Percentiles rank a stretch among this genome's conserved stretches.
These are phyloP conservation scores for Spathaspora hagerdaliae DNA, from an alignment of 805 yeast species.

Conservation along the genomic window DNA sequence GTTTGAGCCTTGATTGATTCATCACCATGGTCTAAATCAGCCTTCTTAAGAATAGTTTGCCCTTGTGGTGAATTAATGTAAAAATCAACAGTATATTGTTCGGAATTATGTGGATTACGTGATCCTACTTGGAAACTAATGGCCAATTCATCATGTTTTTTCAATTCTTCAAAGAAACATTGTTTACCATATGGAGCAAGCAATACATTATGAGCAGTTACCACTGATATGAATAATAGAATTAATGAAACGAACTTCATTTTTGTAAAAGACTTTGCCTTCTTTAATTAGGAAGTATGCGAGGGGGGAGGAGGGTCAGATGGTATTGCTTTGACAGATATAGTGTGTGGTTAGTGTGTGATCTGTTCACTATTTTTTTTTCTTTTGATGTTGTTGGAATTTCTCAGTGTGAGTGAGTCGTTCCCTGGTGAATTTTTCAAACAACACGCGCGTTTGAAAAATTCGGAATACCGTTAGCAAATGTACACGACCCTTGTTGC, in stretches of 20 bases:
- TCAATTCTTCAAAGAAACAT: constrained; percentile 83
- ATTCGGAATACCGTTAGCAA: too few relatives aligned
- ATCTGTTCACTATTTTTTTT: neutral
- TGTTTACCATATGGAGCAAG: constrained; percentile 80
- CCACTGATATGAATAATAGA: constrained; percentile 11
- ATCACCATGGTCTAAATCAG: constrained; percentile 76
- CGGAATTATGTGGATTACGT: constrained; percentile 67
- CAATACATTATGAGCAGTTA: constrained; percentile 71
- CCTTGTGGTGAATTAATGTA: constrained; percentile 39
- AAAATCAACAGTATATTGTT: constrained; percentile 67
- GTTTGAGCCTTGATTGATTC: constrained; percentile 59
- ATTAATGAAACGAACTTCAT: neutral
- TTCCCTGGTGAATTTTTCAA: neutral
- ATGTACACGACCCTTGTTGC: too few relatives aligned
- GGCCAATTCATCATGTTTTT: constrained; percentile 79
- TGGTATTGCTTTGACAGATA: too few relatives aligned
- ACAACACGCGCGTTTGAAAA: neutral
- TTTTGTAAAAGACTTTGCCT: neutral
- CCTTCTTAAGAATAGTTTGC: constrained; percentile 45
- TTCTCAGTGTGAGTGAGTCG: too few relatives aligned
- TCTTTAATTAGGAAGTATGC: neutral
- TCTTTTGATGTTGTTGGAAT: neutral
- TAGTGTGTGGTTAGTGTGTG: neutral
- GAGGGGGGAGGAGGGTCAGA: too few relatives aligned
- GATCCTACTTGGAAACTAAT: constrained; percentile 92